Base-by-base conservation (phyloP, 2,329 filamentous ascomycete genomes). In the Sporothrix variecibatus region DNA sequence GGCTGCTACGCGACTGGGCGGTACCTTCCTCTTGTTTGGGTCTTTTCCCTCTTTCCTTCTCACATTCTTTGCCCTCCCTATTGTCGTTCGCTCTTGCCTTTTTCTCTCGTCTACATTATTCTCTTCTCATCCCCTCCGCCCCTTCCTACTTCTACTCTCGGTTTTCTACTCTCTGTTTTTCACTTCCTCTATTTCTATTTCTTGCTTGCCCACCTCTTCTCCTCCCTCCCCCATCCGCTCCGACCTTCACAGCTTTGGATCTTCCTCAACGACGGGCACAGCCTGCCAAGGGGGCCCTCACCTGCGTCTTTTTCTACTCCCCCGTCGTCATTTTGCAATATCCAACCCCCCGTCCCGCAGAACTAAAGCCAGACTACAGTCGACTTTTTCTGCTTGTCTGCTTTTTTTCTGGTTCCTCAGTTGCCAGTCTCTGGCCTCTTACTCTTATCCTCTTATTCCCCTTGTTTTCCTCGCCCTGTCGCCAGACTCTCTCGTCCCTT, bases 301-400 rank as follows among this genome's bases (percentile, higher is more conserved):
- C 6, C 28, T 65, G 49, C 34, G 43, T 65, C 38, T 73, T 72
- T 72, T 73, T 73, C 65, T 43, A 73, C 62, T 49, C 72, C 58
- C 40, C 56, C n/a, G 28, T 64, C 23, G 62, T 65, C 5, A 15
- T 67, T 67, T 67, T 46, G 38, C 38, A 38, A 46, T 46, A 67
- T 67, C 60, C 62, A 65, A 43, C 38, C 62, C 38, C 38, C 62
- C 23, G 5, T 46, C 38, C 71, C 71, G 60, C 40, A 72, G 46
- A 31, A 72, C 40, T 38, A 43, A 51, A 67, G 60, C 60, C 60
- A 28, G 56, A 20, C 46, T 28, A 56, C 62, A 26, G 34, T 31
- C 71, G 72, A 49, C 62, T 72, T 53, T 53, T 72, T 72, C 38
- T 60, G 40, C 43, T 31, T 34, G 34, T 60, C 43, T 23, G 31